Evolutionary conservation across 257 asterid species (phyloP).

Genomic region (Gynochthodes officinalis): DNA sequence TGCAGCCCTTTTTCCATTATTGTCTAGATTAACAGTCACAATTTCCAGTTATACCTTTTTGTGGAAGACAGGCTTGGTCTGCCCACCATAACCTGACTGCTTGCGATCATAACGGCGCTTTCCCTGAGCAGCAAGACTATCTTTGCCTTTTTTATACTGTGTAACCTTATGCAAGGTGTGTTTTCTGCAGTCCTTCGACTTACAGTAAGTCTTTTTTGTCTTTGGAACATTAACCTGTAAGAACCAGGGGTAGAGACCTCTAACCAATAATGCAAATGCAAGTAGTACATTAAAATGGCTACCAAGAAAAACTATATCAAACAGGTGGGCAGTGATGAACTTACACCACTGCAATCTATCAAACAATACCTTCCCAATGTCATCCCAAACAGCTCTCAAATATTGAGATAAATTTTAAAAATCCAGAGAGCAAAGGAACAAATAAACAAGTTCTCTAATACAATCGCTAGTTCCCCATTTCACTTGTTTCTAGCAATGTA

Average conservation of each 20-base stretch:
- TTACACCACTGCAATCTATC: neutral
- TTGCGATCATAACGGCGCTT: conserved; percentile 78
- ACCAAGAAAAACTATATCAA: neutral
- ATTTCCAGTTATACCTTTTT: conserved; percentile 46
- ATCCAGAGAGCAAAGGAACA: neutral
- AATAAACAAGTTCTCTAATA: neutral
- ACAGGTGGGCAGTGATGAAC: neutral
- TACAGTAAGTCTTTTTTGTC: conserved; percentile 73
- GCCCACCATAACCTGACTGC: conserved; percentile 85
- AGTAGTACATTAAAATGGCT: neutral
- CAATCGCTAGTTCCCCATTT: neutral
- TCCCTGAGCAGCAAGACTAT: conserved; percentile 68
- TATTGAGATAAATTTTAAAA: neutral
- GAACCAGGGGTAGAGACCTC: neutral
- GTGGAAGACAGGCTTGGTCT: conserved; percentile 84
- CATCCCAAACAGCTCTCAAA: neutral
- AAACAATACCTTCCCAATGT: neutral
- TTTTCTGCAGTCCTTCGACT: conserved; percentile 74
- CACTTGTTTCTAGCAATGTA: neutral
- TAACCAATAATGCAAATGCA: neutral
- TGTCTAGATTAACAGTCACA: neutral
- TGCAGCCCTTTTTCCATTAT: neutral
- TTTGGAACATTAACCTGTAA: conserved; percentile 71
- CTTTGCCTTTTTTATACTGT: conserved; percentile 72
- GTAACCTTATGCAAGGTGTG: conserved; percentile 84